Conservation (phyloP, 805 yeast species). For the Teunomyces barrocoloradensis region DNA sequence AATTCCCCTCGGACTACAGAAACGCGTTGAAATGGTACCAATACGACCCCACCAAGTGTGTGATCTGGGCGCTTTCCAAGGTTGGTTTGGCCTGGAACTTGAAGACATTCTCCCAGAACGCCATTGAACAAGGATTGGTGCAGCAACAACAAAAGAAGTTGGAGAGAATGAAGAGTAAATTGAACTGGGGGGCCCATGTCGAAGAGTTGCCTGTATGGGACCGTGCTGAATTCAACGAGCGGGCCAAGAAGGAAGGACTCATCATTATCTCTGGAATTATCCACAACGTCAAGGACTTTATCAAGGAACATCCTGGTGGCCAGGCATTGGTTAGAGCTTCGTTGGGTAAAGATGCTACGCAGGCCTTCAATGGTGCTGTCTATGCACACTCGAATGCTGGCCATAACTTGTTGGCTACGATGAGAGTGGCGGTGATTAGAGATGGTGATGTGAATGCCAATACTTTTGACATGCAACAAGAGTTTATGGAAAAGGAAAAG, state of each 20-base stretch:
- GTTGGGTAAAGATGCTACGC: conserved; percentile 77
- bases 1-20: conserved; percentile 86
- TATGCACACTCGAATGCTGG: conserved; percentile 86
- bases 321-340: conserved; percentile 68
- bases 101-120: conserved; percentile 74
- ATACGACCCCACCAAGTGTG: conserved; percentile 76
- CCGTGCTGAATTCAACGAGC: conserved; percentile 53
- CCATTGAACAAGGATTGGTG: conserved; percentile 75
- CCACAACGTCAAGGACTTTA: conserved; percentile 67
- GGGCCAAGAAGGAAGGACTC: conserved; percentile 54
- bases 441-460: conserved; percentile 59
- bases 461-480: conserved; percentile 52
- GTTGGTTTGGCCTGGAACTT: conserved; percentile 70
- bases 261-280: conserved; percentile 76
- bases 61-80: conserved; percentile 58
- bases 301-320: conserved; percentile 85
- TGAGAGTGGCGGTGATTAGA: conserved; percentile 78
- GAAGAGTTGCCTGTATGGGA: conserved; percentile 73
- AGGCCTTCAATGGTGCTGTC: conserved; percentile 84
- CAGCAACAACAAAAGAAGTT: conserved; percentile 84
- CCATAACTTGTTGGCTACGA: conserved; percentile 73
- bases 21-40: conserved; percentile 86
- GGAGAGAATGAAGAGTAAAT: conserved; percentile 55
- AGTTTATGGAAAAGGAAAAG: conserved; percentile 38
- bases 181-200: conserved; percentile 76